Percentiles rank a stretch among this genome's conserved stretches.
phyloP scores from a whole-genome alignment of 1,284 basidiomycete species.

The Heterobasidion occidentale region DNA sequence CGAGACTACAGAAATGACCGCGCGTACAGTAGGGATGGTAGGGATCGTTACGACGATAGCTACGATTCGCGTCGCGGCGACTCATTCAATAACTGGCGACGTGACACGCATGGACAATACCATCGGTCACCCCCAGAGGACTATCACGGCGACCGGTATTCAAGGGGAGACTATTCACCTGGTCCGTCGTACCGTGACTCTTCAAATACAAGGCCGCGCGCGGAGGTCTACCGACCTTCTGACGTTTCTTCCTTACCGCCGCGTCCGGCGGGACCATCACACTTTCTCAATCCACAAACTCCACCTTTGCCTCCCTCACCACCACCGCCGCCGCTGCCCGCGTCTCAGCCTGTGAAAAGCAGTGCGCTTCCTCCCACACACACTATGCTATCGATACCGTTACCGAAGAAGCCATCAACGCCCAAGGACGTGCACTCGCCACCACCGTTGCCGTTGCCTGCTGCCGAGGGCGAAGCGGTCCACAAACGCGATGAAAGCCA shows the following conservation, averaged over 20 bases:
- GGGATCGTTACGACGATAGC: constrained; percentile 3
- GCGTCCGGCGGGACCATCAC: constrained; percentile 15
- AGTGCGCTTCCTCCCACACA: constrained; percentile 27
- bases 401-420: constrained; percentile 33
- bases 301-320: constrained; percentile 25
- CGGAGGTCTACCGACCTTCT: neutral
- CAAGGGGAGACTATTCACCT: constrained; percentile 12
- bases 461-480: constrained; percentile 1
- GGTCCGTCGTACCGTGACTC: constrained; percentile 6
- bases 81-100: constrained; percentile 4
- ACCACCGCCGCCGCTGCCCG: constrained; percentile 12
- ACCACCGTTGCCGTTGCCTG: constrained; percentile 22
- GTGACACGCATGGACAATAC: constrained; percentile 7
- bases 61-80: constrained; percentile 1
- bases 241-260: constrained; percentile 4
- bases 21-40: constrained; percentile 5
- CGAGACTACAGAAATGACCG: constrained; percentile 3
- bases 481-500: neutral
- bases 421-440: constrained; percentile 38
- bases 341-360: constrained; percentile 14
- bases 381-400: constrained; percentile 24
- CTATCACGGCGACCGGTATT: constrained; percentile 21
- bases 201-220: neutral
- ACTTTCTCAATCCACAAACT: constrained; percentile 15
- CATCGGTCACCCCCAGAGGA: constrained; percentile 17